These are phyloP conservation scores for Penicillium diatomitis DNA, from an alignment of 495 filamentous ascomycete genomes.

Conservation along the genomic window DNA sequence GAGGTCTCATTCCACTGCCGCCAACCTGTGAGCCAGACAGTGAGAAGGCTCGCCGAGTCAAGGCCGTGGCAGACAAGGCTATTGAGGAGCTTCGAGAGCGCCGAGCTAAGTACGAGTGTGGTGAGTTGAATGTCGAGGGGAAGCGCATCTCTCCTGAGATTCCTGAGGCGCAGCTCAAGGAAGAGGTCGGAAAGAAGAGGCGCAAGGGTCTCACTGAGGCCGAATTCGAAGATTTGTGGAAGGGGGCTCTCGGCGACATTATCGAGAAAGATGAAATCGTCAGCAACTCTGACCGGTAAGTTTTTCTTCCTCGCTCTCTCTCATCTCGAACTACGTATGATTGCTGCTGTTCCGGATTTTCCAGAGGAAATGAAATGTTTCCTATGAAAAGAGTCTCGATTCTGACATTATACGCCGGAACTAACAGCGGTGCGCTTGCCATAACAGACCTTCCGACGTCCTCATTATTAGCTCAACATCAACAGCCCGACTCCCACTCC, in stretches of 20 bases:
- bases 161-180: slow-evolving; percentile 66
- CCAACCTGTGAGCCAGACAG: slow-evolving; percentile 95
- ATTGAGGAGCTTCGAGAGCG: slow-evolving; percentile 81
- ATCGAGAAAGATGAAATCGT: slow-evolving; percentile 72
- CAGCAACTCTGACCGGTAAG: slow-evolving; percentile 68
- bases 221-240: slow-evolving; percentile 92
- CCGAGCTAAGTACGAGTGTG: slow-evolving; percentile 83
- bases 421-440: slow-evolving; percentile 69
- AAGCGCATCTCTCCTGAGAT: slow-evolving; percentile 54
- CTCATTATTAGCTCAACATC: slow-evolving; percentile 60
- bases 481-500: slow-evolving; percentile 79
- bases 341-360: slow-evolving; percentile 10
- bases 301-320: slow-evolving; percentile 30
- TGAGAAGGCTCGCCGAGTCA: slow-evolving; percentile 78
- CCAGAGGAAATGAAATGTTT: slow-evolving; percentile 11
- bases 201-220: slow-evolving; percentile 69
- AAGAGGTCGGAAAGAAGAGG: slow-evolving; percentile 59
- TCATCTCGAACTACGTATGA: slow-evolving; percentile 6
- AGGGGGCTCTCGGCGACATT: slow-evolving; percentile 77
- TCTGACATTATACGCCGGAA: slow-evolving; percentile 43
- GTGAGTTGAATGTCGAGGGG: slow-evolving; percentile 58
- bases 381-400: slow-evolving; percentile 26
- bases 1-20: slow-evolving; percentile 72
- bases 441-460: slow-evolving; percentile 55
- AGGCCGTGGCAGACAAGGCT: slow-evolving; percentile 77